Evolutionary conservation across 1,284 basidiomycete species (phyloP).

Genomic region (Ceratobasidium sp.): DNA sequence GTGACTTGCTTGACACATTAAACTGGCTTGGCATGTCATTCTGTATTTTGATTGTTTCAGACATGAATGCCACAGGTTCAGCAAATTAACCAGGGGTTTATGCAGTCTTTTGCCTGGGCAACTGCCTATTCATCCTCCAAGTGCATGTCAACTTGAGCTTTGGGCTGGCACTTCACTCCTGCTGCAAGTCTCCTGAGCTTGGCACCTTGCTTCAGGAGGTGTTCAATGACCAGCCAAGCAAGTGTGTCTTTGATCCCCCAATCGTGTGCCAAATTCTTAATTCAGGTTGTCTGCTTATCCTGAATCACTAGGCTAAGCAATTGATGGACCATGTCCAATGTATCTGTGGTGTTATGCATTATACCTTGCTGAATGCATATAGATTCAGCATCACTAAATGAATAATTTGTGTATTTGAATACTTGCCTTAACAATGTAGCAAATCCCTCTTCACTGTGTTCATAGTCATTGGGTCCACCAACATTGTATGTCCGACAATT

Average conservation of each 20-base stretch:
- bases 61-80: too few species aligned
- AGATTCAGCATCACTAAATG: too few species aligned
- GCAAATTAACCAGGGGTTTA: neutral
- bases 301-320: neutral
- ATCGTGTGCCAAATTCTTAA: slow-evolving; percentile 18
- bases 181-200: neutral
- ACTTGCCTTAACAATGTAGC: too few species aligned
- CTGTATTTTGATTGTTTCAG: too few species aligned
- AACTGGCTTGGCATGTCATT: too few species aligned
- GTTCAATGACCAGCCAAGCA: slow-evolving; percentile 17
- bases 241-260: slow-evolving; percentile 24
- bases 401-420: neutral
- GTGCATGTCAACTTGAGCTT: neutral
- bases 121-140: neutral
- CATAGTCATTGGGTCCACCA: slow-evolving; percentile 26
- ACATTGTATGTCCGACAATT: slow-evolving; percentile 45
- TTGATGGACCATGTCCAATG: neutral
- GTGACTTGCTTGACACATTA: too few species aligned
- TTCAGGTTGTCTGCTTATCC: slow-evolving; percentile 1
- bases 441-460: too few species aligned
- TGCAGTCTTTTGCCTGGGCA: neutral
- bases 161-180: neutral
- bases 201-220: neutral
- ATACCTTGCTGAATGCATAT: neutral
- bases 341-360: neutral